phyloP scores from a whole-genome alignment of 2,329 filamentous ascomycete genomes.

The Aspergillus hortae region DNA sequence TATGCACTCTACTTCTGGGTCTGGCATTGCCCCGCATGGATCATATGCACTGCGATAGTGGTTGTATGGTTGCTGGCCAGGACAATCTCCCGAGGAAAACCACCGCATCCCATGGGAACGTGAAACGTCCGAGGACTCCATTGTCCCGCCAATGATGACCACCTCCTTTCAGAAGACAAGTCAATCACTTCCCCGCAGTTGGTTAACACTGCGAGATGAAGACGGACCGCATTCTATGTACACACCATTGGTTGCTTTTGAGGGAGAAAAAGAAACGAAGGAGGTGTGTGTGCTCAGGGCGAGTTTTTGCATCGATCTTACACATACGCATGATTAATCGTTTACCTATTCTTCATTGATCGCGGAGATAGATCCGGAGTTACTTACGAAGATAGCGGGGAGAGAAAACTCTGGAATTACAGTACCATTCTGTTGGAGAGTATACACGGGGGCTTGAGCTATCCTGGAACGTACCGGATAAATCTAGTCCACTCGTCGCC shows the following conservation, averaged over 20 bases:
- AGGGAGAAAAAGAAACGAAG: too few species aligned
- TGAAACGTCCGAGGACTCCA: neutral
- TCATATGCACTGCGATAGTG: neutral
- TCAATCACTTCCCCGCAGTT: neutral
- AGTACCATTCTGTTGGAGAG: neutral
- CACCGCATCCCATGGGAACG: neutral
- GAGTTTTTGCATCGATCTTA: neutral
- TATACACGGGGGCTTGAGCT: neutral
- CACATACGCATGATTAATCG: neutral
- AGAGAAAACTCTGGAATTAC: neutral
- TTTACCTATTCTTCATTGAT: too few species aligned
- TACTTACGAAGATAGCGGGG: neutral
- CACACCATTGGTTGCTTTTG: too few species aligned
- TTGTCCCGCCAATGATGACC: neutral
- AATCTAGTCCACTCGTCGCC: conserved; percentile 31
- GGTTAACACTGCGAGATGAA: neutral
- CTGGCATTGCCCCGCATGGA: neutral
- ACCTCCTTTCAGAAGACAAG: neutral
- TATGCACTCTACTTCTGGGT: neutral
- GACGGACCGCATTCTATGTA: too few species aligned
- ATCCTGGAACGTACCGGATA: neutral
- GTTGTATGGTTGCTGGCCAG: neutral
- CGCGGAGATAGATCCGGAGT: too few species aligned
- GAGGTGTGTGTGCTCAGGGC: neutral
- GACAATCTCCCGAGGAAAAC: neutral